phyloP scores from a whole-genome alignment of 164 flowering plant species.

The Vitis rotundifolia region DNA sequence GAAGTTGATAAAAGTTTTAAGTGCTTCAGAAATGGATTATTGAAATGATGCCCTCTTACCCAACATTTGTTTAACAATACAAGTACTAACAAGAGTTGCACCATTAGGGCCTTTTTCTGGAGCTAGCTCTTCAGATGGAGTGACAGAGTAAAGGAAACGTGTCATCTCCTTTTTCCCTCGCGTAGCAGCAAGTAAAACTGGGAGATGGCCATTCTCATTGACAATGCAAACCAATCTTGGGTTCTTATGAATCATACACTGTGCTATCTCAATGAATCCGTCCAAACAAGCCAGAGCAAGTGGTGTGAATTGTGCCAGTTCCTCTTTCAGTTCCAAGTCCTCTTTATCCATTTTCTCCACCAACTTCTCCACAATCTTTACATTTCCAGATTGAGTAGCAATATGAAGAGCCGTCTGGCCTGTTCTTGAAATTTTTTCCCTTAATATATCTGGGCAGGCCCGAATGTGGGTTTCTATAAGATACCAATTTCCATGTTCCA shows the following conservation, averaged over 20 bases:
- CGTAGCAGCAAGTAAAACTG: neutral
- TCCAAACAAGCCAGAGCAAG: neutral
- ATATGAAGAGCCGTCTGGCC: constrained; percentile 3
- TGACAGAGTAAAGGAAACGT: neutral
- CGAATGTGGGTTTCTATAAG: too few species aligned
- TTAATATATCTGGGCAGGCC: neutral
- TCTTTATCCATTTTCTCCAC: neutral
- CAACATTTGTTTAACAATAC: too few species aligned
- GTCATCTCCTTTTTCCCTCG: neutral
- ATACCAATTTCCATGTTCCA: too few species aligned
- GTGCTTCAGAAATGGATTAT: too few species aligned
- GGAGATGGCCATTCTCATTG: neutral
- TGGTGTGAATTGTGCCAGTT: neutral
- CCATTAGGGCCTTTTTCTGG: neutral
- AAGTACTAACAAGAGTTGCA: too few species aligned
- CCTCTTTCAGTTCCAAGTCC: constrained; percentile 1
- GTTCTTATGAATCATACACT: constrained; percentile 1
- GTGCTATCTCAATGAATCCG: neutral
- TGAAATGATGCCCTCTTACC: too few species aligned
- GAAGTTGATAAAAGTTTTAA: too few species aligned
- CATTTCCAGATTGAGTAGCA: neutral
- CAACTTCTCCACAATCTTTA: neutral
- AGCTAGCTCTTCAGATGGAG: neutral
- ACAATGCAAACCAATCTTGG: neutral
- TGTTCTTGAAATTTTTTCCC: neutral